phyloP scores from a whole-genome alignment of 2,329 filamentous ascomycete genomes.

The Diplodia mutila region DNA sequence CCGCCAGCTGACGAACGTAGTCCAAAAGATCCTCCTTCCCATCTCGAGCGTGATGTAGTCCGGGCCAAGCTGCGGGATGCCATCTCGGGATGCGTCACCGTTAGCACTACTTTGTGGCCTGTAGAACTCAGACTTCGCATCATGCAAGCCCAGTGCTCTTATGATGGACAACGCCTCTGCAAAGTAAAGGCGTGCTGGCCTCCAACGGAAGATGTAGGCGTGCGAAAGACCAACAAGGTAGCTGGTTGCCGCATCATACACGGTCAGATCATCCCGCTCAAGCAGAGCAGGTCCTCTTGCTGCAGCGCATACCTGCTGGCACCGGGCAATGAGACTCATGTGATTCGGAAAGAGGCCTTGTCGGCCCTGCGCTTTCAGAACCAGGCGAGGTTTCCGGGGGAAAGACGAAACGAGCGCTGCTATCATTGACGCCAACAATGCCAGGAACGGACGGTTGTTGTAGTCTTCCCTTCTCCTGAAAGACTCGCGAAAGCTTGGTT shows the following conservation, averaged over 20 bases:
- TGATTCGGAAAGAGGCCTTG: slow-evolving; percentile 70
- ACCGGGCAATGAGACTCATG: slow-evolving; percentile 70
- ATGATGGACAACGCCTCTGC: slow-evolving; percentile 72
- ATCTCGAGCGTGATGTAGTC: slow-evolving; percentile 56
- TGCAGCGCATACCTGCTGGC: slow-evolving; percentile 69
- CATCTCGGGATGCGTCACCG: slow-evolving; percentile 8
- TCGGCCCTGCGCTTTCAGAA: slow-evolving; percentile 69
- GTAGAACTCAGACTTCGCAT: slow-evolving; percentile 48
- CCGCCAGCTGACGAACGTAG: slow-evolving; percentile 74
- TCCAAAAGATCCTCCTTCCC: slow-evolving; percentile 74
- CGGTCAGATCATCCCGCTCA: slow-evolving; percentile 57
- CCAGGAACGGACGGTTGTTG: slow-evolving; percentile 68
- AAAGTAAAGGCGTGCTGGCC: slow-evolving; percentile 70
- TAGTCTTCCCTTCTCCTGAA: slow-evolving; percentile 70
- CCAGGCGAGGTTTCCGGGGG: slow-evolving; percentile 69
- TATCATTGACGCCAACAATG: slow-evolving; percentile 75
- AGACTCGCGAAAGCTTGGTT: slow-evolving; percentile 73
- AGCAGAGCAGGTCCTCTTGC: slow-evolving; percentile 65
- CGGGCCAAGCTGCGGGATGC: background rate
- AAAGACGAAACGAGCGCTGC: slow-evolving; percentile 75
- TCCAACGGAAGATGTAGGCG: slow-evolving; percentile 70
- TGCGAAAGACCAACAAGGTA: slow-evolving; percentile 73
- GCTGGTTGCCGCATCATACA: slow-evolving; percentile 71
- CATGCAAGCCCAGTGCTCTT: slow-evolving; percentile 68
- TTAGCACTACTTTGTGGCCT: slow-evolving; percentile 9